Conservation (phyloP, 768 basidiomycete genomes). For the Termitomyces sp. region DNA sequence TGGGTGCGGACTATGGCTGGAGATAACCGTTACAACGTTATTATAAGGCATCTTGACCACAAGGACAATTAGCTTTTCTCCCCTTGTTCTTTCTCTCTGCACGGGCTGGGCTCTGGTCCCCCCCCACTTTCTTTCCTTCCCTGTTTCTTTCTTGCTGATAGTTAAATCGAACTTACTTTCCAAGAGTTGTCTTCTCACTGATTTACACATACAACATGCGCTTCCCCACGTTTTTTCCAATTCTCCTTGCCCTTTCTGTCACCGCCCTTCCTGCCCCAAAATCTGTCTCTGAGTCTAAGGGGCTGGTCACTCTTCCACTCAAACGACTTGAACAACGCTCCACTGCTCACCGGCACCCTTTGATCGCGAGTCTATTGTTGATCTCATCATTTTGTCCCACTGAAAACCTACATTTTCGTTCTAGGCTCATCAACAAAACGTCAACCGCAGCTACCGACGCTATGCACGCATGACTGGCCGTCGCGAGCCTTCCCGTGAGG, state of each 20-base stretch:
- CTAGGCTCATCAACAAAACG: conserved; percentile 65
- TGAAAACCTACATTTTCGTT: not conserved
- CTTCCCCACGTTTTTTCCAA: conserved; percentile 48
- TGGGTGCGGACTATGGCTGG: conserved; percentile 5
- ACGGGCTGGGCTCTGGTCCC: conserved; percentile 23
- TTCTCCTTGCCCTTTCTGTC: conserved; percentile 37
- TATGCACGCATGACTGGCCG: conserved; percentile 67
- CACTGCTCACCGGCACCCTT: conserved; percentile 23
- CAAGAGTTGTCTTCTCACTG: conserved; percentile 19
- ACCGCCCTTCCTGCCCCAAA: conserved; percentile 35
- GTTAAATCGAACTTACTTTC: conserved; percentile 14
- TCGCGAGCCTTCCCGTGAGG: conserved; percentile 39
- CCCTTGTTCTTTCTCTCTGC: conserved; percentile 19
- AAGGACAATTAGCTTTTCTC: conserved; percentile 1
- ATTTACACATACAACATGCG: conserved; percentile 40
- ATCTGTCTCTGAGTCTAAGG: conserved; percentile 15
- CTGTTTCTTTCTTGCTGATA: conserved; percentile 16
- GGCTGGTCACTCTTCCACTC: conserved; percentile 38
- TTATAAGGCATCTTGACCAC: conserved; percentile 10
- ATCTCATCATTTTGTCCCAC: not conserved
- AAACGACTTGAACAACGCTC: conserved; percentile 30
- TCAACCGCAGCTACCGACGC: conserved; percentile 61
- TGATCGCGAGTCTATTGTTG: conserved; percentile 27
- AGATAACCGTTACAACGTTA: conserved; percentile 7
- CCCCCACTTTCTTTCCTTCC: conserved; percentile 22